These are phyloP conservation scores for Spirogloea muscicola DNA, from an alignment of 139 green algal species.

Conservation along the genomic window DNA sequence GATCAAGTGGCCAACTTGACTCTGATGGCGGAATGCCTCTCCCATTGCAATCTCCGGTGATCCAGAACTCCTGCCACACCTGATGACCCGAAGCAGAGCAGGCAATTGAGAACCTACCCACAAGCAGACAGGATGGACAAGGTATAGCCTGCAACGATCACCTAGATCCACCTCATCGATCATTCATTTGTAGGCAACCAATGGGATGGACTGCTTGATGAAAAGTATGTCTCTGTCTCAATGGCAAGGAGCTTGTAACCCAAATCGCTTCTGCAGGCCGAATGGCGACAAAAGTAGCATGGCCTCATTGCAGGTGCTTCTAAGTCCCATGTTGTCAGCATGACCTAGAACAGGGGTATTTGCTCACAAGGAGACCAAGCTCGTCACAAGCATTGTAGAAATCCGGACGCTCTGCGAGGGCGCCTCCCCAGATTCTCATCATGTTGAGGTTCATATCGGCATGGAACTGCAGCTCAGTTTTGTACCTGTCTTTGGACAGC, in stretches of 20 bases:
- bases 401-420: conserved; percentile 40
- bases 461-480: conserved; percentile 40
- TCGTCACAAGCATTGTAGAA: conserved; percentile 51
- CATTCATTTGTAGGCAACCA: too few species aligned
- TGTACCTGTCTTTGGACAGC: conserved; percentile 25
- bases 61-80: conserved; percentile 54
- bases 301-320: too few species aligned
- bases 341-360: too few species aligned
- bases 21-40: conserved; percentile 31
- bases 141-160: too few species aligned
- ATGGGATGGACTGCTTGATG: too few species aligned
- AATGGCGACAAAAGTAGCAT: too few species aligned
- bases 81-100: neutral
- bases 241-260: too few species aligned
- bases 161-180: too few species aligned
- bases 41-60: conserved; percentile 53
- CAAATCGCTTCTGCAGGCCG: too few species aligned
- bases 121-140: too few species aligned
- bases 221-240: too few species aligned
- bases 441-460: conserved; percentile 48
- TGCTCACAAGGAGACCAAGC: conserved; percentile 36
- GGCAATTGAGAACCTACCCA: too few species aligned
- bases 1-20: conserved; percentile 45
- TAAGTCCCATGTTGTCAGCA: neutral
- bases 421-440: conserved; percentile 51